Base-by-base conservation (phyloP, 2,329 filamentous ascomycete genomes). In the Aureobasidium sp. region DNA sequence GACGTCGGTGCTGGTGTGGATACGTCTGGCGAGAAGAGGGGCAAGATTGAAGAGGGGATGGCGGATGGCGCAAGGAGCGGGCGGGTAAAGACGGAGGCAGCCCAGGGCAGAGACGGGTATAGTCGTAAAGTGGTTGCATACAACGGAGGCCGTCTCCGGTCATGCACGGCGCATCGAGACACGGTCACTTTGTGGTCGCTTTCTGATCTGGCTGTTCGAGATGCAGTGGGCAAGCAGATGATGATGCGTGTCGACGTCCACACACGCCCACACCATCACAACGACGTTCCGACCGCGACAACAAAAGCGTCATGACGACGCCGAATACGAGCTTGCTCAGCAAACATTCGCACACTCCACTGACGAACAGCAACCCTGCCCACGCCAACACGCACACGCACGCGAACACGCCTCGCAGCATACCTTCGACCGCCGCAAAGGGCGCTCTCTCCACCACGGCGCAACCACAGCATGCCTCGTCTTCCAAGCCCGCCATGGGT, bases 391-490 rank as follows among this genome's bases (percentile, higher is more conserved):
- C 31, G 1, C 17, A 13, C n/a, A 57, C 42, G 17, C 54, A 38
- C 29, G 38, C 31, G 1, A 9, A 13, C n/a, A 57, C 42, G 17
- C 54, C 71, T 65, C 77, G 71, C 68, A 77, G 69, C 64, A 71
- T 75, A 1, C 65, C 68, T 35, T 68, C 66, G 11, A 66, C 68
- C 11, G 67, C 68, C 66, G 6, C 11, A 66, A 64, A 21, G 66
- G 68, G 11, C 29, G 11, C 35, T 66, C 65, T 50, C 65, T 68
- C 38, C 70, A 69, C 58, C 38, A 69, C 72, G 9, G 71, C 67
- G 46, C 74, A 74, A 64, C 73, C 72, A 25, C 76, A 77, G 27
- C 65, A 69, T 33, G 67, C 64, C 37, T 66, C 64, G 23, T 64
- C 65, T 27, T 64, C 62, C 33, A 67, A 67, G 27, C 64, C 66